A percentile compares a stretch with the other conserved stretches of the same genome.
Evolutionary conservation across 2,329 filamentous ascomycete genomes (phyloP).

Genomic region (Pseudogymnoascus pannorum): DNA sequence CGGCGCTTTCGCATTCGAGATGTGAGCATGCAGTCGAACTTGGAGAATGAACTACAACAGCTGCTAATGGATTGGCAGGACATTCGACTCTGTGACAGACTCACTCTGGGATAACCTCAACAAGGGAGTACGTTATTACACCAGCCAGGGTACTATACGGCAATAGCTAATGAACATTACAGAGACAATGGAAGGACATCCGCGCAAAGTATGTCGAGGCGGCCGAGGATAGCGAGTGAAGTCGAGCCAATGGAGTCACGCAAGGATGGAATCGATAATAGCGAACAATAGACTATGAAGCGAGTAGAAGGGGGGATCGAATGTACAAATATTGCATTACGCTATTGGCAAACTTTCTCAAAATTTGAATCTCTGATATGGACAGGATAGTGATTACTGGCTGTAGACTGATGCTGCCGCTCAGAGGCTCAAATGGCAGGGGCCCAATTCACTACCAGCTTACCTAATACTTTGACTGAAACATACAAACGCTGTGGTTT

Average conservation of each 20-base stretch:
- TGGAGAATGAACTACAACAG: neutral
- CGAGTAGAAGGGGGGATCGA: conserved; percentile 5
- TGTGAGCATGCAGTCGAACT: conserved; percentile 55
- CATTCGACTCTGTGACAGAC: conserved; percentile 75
- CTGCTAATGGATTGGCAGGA: conserved; percentile 42
- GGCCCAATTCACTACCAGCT: neutral
- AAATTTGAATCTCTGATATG: neutral
- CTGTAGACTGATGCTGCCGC: neutral
- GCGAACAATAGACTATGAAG: conserved; percentile 7
- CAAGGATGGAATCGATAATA: conserved; percentile 8
- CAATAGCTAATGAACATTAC: conserved; percentile 28
- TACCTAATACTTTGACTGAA: neutral
- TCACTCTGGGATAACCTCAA: conserved; percentile 87
- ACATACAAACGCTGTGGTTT: neutral
- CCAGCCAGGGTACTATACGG: neutral
- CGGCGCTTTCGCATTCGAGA: conserved; percentile 82
- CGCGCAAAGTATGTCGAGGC: conserved; percentile 76
- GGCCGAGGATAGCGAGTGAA: conserved; percentile 41
- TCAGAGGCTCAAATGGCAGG: neutral
- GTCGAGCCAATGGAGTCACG: neutral
- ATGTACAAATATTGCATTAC: conserved; percentile 9
- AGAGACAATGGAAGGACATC: conserved; percentile 99
- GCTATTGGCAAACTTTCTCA: conserved; percentile 8
- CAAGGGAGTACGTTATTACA: conserved; percentile 67
- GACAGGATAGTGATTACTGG: neutral